Percentiles rank a stretch among this genome's conserved stretches.
These are phyloP conservation scores for Pachyrhizus erosus DNA, from an alignment of 306 rosid genomes.

Conservation along the genomic window DNA sequence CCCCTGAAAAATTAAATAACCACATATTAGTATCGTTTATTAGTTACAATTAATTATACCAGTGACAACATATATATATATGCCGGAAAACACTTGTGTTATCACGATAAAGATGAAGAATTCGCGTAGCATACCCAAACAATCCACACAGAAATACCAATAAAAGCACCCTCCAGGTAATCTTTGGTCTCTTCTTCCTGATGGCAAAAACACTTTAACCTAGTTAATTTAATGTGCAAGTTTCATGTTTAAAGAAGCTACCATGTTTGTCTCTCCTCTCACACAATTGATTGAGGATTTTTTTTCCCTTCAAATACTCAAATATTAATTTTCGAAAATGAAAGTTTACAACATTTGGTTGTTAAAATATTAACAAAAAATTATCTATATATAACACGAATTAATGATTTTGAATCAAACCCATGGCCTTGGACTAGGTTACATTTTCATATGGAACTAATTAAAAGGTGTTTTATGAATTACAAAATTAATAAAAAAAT, in stretches of 20 bases:
- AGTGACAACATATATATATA: background rate
- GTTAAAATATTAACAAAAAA: background rate
- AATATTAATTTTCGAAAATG: background rate
- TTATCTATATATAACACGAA: background rate
- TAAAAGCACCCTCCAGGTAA: conserved; percentile 54
- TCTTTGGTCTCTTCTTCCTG: conserved; percentile 66
- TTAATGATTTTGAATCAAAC: too few species aligned
- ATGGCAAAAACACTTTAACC: background rate
- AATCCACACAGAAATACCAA: conserved; percentile 62
- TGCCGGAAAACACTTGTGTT: too few species aligned
- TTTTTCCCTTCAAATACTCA: background rate
- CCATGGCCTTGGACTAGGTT: too few species aligned
- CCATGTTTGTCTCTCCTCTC: background rate
- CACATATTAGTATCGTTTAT: background rate
- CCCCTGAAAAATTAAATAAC: conserved; percentile 49
- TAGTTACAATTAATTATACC: background rate
- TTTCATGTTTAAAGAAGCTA: background rate
- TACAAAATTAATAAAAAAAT: too few species aligned
- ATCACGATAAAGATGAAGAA: too few species aligned
- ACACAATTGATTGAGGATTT: background rate
- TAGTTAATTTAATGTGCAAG: background rate
- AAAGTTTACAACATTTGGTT: background rate
- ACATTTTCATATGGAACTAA: too few species aligned
- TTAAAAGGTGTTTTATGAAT: too few species aligned
- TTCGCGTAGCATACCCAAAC: conserved; percentile 55